Conservation (phyloP, 768 basidiomycete species). For the Boletus subcaerulescens region DNA sequence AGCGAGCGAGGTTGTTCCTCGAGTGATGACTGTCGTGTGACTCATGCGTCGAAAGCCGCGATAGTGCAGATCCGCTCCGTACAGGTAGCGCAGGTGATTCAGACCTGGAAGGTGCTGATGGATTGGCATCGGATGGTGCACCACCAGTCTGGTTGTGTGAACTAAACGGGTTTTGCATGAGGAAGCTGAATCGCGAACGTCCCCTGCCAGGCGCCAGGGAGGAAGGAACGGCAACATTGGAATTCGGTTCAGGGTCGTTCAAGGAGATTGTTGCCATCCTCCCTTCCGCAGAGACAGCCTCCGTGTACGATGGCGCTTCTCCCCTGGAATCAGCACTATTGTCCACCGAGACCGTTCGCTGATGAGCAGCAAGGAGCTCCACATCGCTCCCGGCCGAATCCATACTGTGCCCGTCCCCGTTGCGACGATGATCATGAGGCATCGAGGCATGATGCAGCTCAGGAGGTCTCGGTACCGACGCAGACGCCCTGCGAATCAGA, state of each 20-base stretch:
- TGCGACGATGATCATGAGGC: slow-evolving; percentile 8
- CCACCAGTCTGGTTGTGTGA: slow-evolving; percentile 19
- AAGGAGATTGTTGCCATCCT: slow-evolving; percentile 12
- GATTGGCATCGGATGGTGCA: slow-evolving; percentile 16
- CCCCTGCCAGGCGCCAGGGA: not conserved
- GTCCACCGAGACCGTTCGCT: slow-evolving; percentile 7
- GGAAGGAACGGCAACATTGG: not conserved
- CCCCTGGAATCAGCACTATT: slow-evolving; percentile 45
- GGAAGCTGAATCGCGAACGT: slow-evolving; percentile 49
- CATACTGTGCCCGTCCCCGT: slow-evolving; percentile 17
- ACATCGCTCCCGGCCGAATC: slow-evolving; percentile 22
- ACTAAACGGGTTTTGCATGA: slow-evolving; percentile 38
- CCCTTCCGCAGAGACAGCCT: slow-evolving; percentile 29
- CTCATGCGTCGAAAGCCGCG: slow-evolving; percentile 23
- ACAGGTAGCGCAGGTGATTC: slow-evolving; percentile 15
- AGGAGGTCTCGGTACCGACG: slow-evolving; percentile 12
- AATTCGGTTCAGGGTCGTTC: slow-evolving; percentile 20
- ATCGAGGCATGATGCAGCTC: slow-evolving; percentile 2
- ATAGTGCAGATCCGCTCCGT: slow-evolving; percentile 20
- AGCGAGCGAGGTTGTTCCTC: slow-evolving; percentile 33
- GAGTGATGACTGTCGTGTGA: slow-evolving; percentile 18
- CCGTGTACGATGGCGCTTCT: slow-evolving; percentile 67
- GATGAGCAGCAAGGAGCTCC: slow-evolving; percentile 20
- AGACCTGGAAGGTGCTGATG: slow-evolving; percentile 11
- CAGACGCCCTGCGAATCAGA: slow-evolving; percentile 14